Evolutionary conservation across 805 yeast species (phyloP), one percentile per base, ranked within the genome.

Genomic region (Zygotorulaspora florentina): DNA sequence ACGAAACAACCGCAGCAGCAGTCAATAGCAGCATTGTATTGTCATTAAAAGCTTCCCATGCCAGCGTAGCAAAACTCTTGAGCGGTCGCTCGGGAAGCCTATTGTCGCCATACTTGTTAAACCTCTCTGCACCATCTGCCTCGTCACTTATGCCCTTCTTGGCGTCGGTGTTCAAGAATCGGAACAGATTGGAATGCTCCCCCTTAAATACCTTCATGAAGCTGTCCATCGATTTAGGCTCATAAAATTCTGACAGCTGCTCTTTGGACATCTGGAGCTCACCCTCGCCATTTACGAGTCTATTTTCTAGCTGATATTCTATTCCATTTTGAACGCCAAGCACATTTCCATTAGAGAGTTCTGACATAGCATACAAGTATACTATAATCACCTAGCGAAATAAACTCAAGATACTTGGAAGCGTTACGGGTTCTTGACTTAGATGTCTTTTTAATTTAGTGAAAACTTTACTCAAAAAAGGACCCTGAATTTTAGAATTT

Each of bases 11-110:
- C 2, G 99, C 99, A 0, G 97, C 97, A 1, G 86, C 74, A 1
- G 87, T 72, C 56, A 93, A 74, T 53, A 95, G 70, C 45, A 93
- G 83, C 65, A 95, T 74, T 16, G 93, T 95, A 65, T 89, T 87
- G 65, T 93, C 99, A 48, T 90, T 82, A 69, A 93, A 69, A 2
- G 97, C 96, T 56, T 85, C 87, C 71, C 77, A 80, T 54, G 93
- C 82, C 34, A 93, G 72, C 48, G 62, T 57, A 37, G 83, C 68
- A 51, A 93, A 82, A 1, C 87, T 72, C 59, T 85, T 87, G 8
- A 83, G 74, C n/a, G 77, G 71, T 54, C 77, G 77, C 46, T 78
- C 82, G 0, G 98, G 98, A 15, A 93, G 64, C 18, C 59, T 65
- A 62, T 93, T 93, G 13, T 64, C 68, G 18, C 96, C 96, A 63